Evolutionary conservation across 768 basidiomycete genomes (phyloP).

Genomic region (Ramaria rubella): DNA sequence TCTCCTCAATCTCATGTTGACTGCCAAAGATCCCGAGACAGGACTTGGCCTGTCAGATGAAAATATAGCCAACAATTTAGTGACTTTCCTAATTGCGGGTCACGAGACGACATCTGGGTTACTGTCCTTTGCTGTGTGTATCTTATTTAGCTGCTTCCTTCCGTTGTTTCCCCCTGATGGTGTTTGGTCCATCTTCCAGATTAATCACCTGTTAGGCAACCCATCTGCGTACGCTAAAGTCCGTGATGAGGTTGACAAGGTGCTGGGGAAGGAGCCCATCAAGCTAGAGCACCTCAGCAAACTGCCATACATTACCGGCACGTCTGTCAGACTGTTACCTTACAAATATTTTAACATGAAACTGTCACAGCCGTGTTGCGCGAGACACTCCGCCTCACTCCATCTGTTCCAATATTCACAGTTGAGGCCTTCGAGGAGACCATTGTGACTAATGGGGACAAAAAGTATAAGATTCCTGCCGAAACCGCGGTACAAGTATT

Average conservation of each 20-base stretch:
- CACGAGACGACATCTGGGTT: constrained; percentile 35
- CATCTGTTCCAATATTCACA: constrained; percentile 32
- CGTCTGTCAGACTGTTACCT: background rate
- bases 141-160: no score
- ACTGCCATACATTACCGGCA: constrained; percentile 38
- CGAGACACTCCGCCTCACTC: constrained; percentile 32
- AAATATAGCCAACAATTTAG: constrained; percentile 36
- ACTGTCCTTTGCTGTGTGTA: background rate
- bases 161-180: background rate
- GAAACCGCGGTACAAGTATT: constrained; percentile 25
- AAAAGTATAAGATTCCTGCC: constrained; percentile 35
- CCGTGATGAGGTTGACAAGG: constrained; percentile 41
- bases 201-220: constrained; percentile 40
- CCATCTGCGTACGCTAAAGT: constrained; percentile 39
- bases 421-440: constrained; percentile 33
- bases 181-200: constrained; percentile 35
- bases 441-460: constrained; percentile 25
- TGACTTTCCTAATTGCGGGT: constrained; percentile 45
- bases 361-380: constrained; percentile 25
- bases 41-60: constrained; percentile 36
- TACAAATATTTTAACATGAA: background rate
- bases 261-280: constrained; percentile 33
- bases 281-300: constrained; percentile 36
- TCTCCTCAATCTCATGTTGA: constrained; percentile 40
- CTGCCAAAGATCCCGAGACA: constrained; percentile 38